A percentile compares a stretch with the other conserved stretches of the same genome.
phyloP scores from a whole-genome alignment of 2,329 filamentous ascomycete genomes.

The Talaromyces pinophilus region DNA sequence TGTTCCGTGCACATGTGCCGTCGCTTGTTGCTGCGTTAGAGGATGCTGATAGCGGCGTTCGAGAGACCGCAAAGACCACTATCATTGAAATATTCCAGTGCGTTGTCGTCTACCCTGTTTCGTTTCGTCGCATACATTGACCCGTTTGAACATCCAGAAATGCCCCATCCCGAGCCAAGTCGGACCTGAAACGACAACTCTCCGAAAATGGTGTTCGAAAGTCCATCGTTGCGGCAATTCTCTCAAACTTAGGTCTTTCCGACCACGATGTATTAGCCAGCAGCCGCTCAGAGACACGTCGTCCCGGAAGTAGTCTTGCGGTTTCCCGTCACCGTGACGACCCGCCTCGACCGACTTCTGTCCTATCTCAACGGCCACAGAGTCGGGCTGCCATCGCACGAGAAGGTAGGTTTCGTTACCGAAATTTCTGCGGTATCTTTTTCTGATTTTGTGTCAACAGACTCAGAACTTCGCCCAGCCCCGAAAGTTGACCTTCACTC shows the following conservation, averaged over 20 bases:
- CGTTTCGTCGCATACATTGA: slow-evolving; percentile 8
- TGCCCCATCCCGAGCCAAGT: slow-evolving; percentile 80
- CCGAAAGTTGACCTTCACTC: slow-evolving; percentile 29
- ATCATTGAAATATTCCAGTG: slow-evolving; percentile 86
- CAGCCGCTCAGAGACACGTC: slow-evolving; percentile 27
- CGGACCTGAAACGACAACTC: slow-evolving; percentile 83
- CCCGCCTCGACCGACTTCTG: slow-evolving; percentile 33
- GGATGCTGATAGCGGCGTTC: slow-evolving; percentile 83
- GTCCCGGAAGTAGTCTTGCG: slow-evolving; percentile 31
- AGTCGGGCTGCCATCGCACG: slow-evolving; percentile 25
- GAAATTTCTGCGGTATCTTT: slow-evolving; percentile 12
- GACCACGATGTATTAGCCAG: slow-evolving; percentile 32
- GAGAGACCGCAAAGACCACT: slow-evolving; percentile 78
- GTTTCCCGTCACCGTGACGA: slow-evolving; percentile 32
- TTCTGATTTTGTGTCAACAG: not conserved
- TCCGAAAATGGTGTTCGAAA: slow-evolving; percentile 81
- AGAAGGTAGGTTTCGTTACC: slow-evolving; percentile 27
- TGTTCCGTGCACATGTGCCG: slow-evolving; percentile 81
- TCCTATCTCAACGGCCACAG: slow-evolving; percentile 34
- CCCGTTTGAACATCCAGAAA: slow-evolving; percentile 52
- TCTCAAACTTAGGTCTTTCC: slow-evolving; percentile 66
- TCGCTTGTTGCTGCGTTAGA: slow-evolving; percentile 82
- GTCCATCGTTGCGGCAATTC: slow-evolving; percentile 79
- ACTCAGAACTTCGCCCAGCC: slow-evolving; percentile 27
- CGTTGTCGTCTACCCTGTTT: slow-evolving; percentile 26